Evolutionary conservation across 768 basidiomycete genomes (phyloP).

Genomic region (Russula vinacea): DNA sequence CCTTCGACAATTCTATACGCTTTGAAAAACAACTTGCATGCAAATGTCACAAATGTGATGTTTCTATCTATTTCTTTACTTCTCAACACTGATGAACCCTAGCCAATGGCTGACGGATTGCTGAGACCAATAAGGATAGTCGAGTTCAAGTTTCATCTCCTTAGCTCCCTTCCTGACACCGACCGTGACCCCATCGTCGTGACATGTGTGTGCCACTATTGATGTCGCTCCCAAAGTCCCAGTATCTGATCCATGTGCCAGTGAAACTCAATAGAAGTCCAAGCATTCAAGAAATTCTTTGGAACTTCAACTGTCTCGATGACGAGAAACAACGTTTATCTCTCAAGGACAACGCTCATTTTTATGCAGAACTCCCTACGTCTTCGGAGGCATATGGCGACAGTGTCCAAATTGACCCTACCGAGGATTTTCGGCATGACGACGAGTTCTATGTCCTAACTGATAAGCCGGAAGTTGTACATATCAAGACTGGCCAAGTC

Average conservation of each 20-base stretch:
- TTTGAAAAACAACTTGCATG: neutral
- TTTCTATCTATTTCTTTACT: neutral
- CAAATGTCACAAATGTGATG: neutral
- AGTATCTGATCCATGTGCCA: neutral
- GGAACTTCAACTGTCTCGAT: neutral
- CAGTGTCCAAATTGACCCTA: neutral
- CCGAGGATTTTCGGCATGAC: neutral
- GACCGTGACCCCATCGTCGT: neutral
- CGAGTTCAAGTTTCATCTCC: neutral
- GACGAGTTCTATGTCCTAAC: neutral
- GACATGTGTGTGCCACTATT: neutral
- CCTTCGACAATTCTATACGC: neutral
- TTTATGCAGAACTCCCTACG: neutral
- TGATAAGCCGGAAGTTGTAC: neutral
- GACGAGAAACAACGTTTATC: neutral
- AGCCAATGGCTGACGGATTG: no score
- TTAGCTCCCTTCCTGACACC: neutral
- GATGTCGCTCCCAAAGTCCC: neutral
- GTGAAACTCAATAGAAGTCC: neutral
- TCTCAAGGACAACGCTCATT: neutral
- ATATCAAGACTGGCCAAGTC: neutral
- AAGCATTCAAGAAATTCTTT: neutral
- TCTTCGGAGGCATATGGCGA: neutral
- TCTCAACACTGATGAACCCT: neutral
- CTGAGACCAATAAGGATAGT: neutral